phyloP scores from a whole-genome alignment of 1,139 yeast genomes.

The Taiozyma sp. region DNA sequence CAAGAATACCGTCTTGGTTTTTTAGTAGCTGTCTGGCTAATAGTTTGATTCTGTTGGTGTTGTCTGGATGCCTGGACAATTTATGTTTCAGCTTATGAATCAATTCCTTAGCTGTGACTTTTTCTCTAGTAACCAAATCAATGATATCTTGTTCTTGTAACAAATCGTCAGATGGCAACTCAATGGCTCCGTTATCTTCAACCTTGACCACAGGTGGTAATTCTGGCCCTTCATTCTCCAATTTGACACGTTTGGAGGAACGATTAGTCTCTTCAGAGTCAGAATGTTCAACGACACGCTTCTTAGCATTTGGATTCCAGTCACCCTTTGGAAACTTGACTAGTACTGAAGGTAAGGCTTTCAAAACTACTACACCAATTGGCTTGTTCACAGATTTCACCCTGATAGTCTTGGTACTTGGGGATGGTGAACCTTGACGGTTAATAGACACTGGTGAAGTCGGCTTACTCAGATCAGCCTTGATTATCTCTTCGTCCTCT shows the following conservation, averaged over 20 bases:
- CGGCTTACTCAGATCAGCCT: constrained; percentile 34
- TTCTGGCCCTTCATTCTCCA: constrained; percentile 31
- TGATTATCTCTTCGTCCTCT: constrained; percentile 26
- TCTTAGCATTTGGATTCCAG: constrained; percentile 71
- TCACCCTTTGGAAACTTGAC: constrained; percentile 71
- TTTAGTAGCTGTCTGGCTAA: constrained; percentile 66
- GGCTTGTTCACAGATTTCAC: constrained; percentile 18
- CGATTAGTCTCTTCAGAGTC: constrained; percentile 18
- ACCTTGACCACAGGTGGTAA: constrained; percentile 13
- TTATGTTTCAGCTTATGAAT: constrained; percentile 56
- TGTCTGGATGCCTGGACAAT: constrained; percentile 64
- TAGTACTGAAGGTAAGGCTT: constrained; percentile 56
- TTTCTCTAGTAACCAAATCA: constrained; percentile 53
- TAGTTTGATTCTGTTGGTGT: constrained; percentile 58
- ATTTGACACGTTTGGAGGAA: constrained; percentile 39
- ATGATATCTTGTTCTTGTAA: constrained; percentile 71
- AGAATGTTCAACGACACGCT: constrained; percentile 26
- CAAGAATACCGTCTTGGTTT: constrained; percentile 61
- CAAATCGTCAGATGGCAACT: constrained; percentile 28
- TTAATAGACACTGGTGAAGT: constrained; percentile 33
- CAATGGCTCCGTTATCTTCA: constrained; percentile 11
- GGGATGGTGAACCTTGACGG: constrained; percentile 23
- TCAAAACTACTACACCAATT: constrained; percentile 57
- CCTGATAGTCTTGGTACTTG: constrained; percentile 13
- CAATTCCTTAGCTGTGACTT: constrained; percentile 57